Conservation (phyloP, 2,329 filamentous ascomycete genomes). For the Botrytis aclada region DNA sequence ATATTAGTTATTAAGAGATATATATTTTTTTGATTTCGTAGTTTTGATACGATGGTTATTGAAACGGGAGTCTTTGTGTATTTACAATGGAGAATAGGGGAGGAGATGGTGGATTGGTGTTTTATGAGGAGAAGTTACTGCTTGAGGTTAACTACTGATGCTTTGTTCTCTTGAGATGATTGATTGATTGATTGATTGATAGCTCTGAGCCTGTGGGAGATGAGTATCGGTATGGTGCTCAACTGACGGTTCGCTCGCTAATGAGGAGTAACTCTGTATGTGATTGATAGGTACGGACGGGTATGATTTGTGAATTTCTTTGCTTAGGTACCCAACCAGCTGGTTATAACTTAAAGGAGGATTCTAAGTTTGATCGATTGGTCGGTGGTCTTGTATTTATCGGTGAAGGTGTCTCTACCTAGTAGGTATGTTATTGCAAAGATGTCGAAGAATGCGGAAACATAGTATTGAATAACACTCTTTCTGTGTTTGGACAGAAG, state of each 20-base stretch:
- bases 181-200: no score
- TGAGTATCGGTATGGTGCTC: rapidly evolving
- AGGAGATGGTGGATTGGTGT: rapidly evolving
- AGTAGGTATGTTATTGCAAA: not conserved
- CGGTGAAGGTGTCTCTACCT: rapidly evolving
- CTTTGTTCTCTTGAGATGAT: no score
- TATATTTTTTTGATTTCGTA: no score
- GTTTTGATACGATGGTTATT: no score
- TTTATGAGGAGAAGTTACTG: not conserved
- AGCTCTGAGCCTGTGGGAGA: not conserved
- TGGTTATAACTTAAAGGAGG: rapidly evolving
- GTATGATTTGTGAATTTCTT: not conserved
- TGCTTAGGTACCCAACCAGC: not conserved
- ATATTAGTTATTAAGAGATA: no score
- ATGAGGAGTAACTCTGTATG: not conserved
- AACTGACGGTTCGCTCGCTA: not conserved
- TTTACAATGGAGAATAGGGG: no score
- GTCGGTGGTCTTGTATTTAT: not conserved
- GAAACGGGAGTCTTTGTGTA: no score
- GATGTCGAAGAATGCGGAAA: not conserved
- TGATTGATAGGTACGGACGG: not conserved
- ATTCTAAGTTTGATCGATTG: no score
- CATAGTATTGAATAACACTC: not conserved
- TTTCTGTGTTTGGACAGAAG: not conserved
- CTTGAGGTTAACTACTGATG: not conserved